Evolutionary conservation across 495 filamentous ascomycete species (phyloP), one percentile per base, ranked within the genome.

Genomic region (Penicillium verhagenii): DNA sequence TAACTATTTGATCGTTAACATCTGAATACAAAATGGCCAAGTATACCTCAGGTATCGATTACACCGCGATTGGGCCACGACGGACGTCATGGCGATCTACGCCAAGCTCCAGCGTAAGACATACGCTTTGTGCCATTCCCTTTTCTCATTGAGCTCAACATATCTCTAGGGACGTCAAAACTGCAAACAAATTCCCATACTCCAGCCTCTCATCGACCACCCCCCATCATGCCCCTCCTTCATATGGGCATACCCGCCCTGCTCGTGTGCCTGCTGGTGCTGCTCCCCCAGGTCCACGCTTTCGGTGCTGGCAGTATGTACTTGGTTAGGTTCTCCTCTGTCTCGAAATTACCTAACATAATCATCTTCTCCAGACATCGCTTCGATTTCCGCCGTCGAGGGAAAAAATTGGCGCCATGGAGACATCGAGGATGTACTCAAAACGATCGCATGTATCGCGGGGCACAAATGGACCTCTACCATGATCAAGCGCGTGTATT

Each of bases 351-450:
- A 39, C 10, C n/a, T 39, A 50, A 50, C 13, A 3, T n/a, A n/a
- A n/a, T n/a, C n/a, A n/a, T n/a, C 42, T 10, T 20, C 23, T 1
- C 19, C 39, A 76, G 74, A 97, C 65, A 96, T 97, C 57, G 93
- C 94, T 14, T 91, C 87, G 0, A 94, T 98, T 61, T 91, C 93
- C 1, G 85, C 89, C 65, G 85, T 98, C 59, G 94, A 98, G 72
- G 94, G 94, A 20, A 82, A 88, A 61, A 98, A 98, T 66, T 98
- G 90, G 87, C 87, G 94, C 54, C 94, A 97, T 87, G 94, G 94
- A 50, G 93, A 97, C 70, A 94, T 96, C 56, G 92, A 97, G 75
- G 94, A 98, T 71, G 86, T 91, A 68, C 84, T 98, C 58, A 92
- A 92, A 74, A 91, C 86, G 13, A 77, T 98, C 53, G 86, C 91